These are phyloP conservation scores for Aspergillus pseudoterreus DNA, from an alignment of 2,329 filamentous ascomycete genomes.

Conservation along the genomic window DNA sequence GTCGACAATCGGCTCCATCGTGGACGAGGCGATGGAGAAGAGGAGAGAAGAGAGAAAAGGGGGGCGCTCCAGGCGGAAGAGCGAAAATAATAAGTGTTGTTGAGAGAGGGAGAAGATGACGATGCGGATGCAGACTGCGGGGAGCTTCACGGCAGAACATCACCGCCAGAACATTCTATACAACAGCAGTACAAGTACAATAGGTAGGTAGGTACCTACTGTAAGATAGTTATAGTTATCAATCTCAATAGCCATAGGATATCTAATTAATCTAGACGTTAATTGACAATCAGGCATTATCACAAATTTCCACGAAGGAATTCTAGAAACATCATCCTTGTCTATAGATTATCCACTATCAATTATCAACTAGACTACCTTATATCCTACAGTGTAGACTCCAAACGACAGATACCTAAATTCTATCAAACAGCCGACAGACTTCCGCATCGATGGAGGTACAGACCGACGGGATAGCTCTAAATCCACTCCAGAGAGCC, in stretches of 20 bases:
- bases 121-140: neutral
- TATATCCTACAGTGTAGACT: too few species aligned
- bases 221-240: too few species aligned
- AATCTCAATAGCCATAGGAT: too few species aligned
- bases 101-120: too few species aligned
- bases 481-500: neutral
- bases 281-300: too few species aligned
- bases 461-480: too few species aligned
- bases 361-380: neutral
- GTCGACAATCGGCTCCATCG: conserved; percentile 30
- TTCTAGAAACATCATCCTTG: neutral
- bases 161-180: neutral
- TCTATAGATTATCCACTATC: neutral
- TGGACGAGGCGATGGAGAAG: neutral
- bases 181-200: too few species aligned
- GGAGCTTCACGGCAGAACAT: neutral
- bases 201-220: too few species aligned
- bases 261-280: too few species aligned
- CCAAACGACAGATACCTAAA: neutral
- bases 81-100: conserved; percentile 1
- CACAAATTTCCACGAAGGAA: too few species aligned
- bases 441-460: too few species aligned
- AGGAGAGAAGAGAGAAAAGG: conserved; percentile 9
- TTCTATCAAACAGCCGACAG: too few species aligned
- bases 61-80: conserved; percentile 22